Conservation (phyloP, 2,329 filamentous ascomycete species). For the Parafenestella ontariensis region DNA sequence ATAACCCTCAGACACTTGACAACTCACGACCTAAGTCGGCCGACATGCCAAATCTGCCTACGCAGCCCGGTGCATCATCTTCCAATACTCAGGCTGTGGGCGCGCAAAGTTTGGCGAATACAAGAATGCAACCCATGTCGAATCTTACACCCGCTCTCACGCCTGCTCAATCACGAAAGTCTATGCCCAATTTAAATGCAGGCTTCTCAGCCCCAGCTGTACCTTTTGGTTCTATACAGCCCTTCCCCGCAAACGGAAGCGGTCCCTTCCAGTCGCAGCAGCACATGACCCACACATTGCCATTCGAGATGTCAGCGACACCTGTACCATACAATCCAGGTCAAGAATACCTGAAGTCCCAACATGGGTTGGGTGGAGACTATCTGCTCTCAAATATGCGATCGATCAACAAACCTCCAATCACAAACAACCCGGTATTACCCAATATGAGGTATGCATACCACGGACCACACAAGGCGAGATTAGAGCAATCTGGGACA, state of each 20-base stretch:
- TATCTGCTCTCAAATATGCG: not conserved
- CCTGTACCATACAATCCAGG: not conserved
- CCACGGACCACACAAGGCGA: not conserved
- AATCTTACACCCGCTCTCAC: slow-evolving; percentile 5
- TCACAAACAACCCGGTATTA: slow-evolving; percentile 1
- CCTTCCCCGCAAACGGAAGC: not conserved
- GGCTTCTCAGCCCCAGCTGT: not conserved
- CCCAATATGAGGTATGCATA: not conserved
- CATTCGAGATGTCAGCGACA: not conserved
- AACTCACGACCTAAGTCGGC: slow-evolving; percentile 4
- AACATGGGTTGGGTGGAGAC: slow-evolving; percentile 6
- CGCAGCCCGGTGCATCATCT: slow-evolving; percentile 1
- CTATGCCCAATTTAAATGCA: slow-evolving; percentile 20
- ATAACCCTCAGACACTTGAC: not conserved
- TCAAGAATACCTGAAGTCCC: slow-evolving; percentile 9
- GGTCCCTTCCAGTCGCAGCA: not conserved
- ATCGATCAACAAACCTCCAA: not conserved
- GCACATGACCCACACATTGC: not conserved
- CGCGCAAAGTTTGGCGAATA: not conserved
- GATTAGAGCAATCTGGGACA: slow-evolving; percentile 1
- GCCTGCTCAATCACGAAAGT: slow-evolving; percentile 7
- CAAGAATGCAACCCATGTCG: not conserved
- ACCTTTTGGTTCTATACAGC: slow-evolving; percentile 6
- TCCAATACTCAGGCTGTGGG: slow-evolving; percentile 2
- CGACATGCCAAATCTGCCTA: not conserved